Base-by-base conservation (phyloP, 768 basidiomycete species). In the Calocybe gangraenosa region DNA sequence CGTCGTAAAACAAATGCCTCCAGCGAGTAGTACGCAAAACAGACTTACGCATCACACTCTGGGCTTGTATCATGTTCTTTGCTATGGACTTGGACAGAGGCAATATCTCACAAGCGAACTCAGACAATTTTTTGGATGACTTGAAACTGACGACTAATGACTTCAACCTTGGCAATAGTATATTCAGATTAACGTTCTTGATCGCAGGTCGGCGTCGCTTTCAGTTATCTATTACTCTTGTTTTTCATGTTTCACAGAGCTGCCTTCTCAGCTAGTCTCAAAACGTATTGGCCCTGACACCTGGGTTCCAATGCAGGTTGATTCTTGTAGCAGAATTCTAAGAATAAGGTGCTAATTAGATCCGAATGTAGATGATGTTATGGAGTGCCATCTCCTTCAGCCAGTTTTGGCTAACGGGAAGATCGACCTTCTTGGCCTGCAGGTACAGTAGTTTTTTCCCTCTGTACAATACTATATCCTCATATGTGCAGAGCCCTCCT, bases 251-350 rank as follows among this genome's bases (percentile, higher is more conserved):
- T 32, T 37, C 14, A 28, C 38, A 61, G 83, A 85, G 57, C 64
- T 86, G 14, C 83, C 83, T 14, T 84, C 82, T 0, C 82, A 85
- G 55, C 65, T 84, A 15, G 59, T 87, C 22, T 82, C 80, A 30
- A 85, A 87, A 58, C 71, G 80, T 3, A 62, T 85, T 17, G 82
- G 83, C 0, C 81, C 82, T 0, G 83, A 86, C 61, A 64, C 78
- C 8, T 85, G 81, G 81, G 71, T 84, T 45, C 79, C 79, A 1
- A 68, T 65, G 20, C 80, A 83, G 64, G 78, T 76, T 47, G 30
- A 44, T 46, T n/a, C n/a, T n/a, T n/a, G n/a, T n/a, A n/a, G n/a
- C n/a, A n/a, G n/a, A n/a, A 10, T 20, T 18, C 13, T 35, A 5
- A 35, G 7, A 14, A 7, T 35, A 28, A 28, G 25, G 25, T 11